Evolutionary conservation across 129 eudicot species (phyloP), one percentile per base, ranked within the genome.

Genomic region (Calendula officinalis): DNA sequence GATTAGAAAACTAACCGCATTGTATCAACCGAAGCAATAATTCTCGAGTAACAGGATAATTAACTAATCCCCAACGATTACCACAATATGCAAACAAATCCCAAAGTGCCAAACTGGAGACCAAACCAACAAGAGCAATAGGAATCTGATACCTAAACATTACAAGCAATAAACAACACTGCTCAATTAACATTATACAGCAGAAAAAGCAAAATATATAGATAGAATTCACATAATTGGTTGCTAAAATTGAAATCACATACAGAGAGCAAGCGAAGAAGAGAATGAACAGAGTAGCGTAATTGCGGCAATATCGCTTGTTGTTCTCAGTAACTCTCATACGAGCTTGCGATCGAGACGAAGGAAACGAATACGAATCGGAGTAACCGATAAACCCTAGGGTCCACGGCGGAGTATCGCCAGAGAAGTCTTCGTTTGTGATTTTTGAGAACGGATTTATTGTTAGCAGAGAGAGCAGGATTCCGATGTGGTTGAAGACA

Each of bases 251-350:
- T 17, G 17, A n/a, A 48, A 32, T 16, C 8, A 64, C 81, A 64
- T 83, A 91, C 98, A 92, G 79, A 11, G 98, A 78, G 70, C 96
- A 92, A 9, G 96, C 96, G 42, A 92, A 83, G 77, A 88, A 92
- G 45, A 92, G 54, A 69, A 85, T 59, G 73, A 83, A 76, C 5
- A 92, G 88, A 52, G 67, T 65, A 48, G 91, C 84, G 62, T 92
- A 92, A 65, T 92, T 85, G 15, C 95, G 82, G 5, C 96, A 91
- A 67, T 80, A 88, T 8, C 98, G 78, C 73, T 88, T 92, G 36
- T 81, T 75, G 32, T 92, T 92, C 83, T 92, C 98, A 46, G 90
- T 88, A 38, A 85, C 85, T 48, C 96, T 71, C 82, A 92, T 70
- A 37, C 85, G 77, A 49, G 87, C 98, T 81, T 92, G 98, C 10